Percentiles rank a stretch among this genome's conserved stretches.
These are phyloP conservation scores for Pichia scutulata DNA, from an alignment of 805 yeast genomes.

Conservation along the genomic window DNA sequence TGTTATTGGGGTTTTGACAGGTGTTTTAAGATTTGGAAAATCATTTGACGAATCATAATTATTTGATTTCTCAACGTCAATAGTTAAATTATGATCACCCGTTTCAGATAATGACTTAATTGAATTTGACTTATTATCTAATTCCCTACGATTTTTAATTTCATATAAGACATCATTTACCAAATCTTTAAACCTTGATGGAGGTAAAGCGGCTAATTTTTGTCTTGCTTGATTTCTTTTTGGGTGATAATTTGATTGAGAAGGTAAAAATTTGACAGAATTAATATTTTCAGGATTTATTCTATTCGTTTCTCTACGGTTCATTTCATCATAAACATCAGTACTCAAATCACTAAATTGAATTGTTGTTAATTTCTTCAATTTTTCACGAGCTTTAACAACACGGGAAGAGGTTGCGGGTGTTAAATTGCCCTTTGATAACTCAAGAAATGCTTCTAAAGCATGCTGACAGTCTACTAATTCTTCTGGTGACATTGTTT, in stretches of 20 bases:
- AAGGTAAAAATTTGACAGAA: slow-evolving; percentile 52
- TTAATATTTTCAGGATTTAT: slow-evolving; percentile 44
- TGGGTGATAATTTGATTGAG: slow-evolving; percentile 73
- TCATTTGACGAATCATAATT: background rate
- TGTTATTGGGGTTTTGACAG: slow-evolving; percentile 14
- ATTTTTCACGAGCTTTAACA: slow-evolving; percentile 76
- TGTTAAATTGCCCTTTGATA: slow-evolving; percentile 38
- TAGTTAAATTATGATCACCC: background rate
- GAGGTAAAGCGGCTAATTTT: slow-evolving; percentile 78
- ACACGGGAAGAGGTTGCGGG: slow-evolving; percentile 51
- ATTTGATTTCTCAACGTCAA: slow-evolving; percentile 4
- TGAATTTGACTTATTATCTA: background rate
- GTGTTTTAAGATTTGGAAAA: slow-evolving; percentile 12
- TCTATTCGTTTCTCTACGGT: slow-evolving; percentile 50
- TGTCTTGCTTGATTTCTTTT: slow-evolving; percentile 94
- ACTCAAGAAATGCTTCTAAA: slow-evolving; percentile 42
- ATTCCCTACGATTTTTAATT: slow-evolving; percentile 47
- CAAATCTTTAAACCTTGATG: slow-evolving; percentile 76
- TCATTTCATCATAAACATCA: slow-evolving; percentile 89
- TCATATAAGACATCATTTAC: slow-evolving; percentile 85
- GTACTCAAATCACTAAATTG: slow-evolving; percentile 89
- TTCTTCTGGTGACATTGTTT: slow-evolving; percentile 7
- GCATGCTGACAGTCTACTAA: slow-evolving; percentile 21
- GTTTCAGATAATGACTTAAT: too few relatives aligned
- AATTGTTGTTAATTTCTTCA: slow-evolving; percentile 66